These are phyloP conservation scores for Lachancea thermotolerans DNA, from an alignment of 805 yeast species.

Conservation along the genomic window DNA sequence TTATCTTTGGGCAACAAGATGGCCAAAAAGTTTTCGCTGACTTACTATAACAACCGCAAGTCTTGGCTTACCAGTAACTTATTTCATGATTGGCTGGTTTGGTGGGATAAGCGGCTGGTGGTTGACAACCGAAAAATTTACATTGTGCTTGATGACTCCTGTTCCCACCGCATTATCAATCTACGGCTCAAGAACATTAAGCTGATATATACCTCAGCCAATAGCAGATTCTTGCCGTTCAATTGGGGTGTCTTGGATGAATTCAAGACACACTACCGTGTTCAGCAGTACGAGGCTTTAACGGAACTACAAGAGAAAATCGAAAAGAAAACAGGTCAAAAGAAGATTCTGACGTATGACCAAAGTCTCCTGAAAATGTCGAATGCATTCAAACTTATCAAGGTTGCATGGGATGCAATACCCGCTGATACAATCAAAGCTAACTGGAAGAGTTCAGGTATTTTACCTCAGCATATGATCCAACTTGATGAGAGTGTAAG, in stretches of 20 bases:
- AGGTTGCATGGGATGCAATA: slow-evolving; percentile 47
- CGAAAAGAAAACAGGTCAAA: slow-evolving; percentile 13
- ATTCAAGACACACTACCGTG: slow-evolving; percentile 50
- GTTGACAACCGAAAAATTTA: slow-evolving; percentile 46
- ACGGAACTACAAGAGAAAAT: slow-evolving; percentile 27
- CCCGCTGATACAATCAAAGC: slow-evolving; percentile 34
- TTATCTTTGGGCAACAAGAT: slow-evolving; percentile 36
- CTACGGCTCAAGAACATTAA: slow-evolving; percentile 40
- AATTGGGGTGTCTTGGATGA: slow-evolving; percentile 60
- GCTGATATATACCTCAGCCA: slow-evolving; percentile 35
- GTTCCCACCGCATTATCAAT: slow-evolving; percentile 54
- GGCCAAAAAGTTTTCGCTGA: slow-evolving; percentile 44
- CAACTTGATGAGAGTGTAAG: slow-evolving; percentile 25
- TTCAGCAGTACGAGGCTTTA: slow-evolving; percentile 45
- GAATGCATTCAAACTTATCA: slow-evolving; percentile 52
- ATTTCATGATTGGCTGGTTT: slow-evolving; percentile 55
- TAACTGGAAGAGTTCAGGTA: slow-evolving; percentile 40
- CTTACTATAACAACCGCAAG: slow-evolving; percentile 53
- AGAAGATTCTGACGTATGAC: slow-evolving; percentile 24
- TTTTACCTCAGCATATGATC: slow-evolving; percentile 32
- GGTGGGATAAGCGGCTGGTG: slow-evolving; percentile 50
- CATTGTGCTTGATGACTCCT: slow-evolving; percentile 53
- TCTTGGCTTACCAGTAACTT: slow-evolving; percentile 58
- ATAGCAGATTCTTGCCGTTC: slow-evolving; percentile 47
- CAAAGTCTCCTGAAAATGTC: slow-evolving; percentile 45